phyloP scores from a whole-genome alignment of 306 rosid species.

The Medicago arabica region DNA sequence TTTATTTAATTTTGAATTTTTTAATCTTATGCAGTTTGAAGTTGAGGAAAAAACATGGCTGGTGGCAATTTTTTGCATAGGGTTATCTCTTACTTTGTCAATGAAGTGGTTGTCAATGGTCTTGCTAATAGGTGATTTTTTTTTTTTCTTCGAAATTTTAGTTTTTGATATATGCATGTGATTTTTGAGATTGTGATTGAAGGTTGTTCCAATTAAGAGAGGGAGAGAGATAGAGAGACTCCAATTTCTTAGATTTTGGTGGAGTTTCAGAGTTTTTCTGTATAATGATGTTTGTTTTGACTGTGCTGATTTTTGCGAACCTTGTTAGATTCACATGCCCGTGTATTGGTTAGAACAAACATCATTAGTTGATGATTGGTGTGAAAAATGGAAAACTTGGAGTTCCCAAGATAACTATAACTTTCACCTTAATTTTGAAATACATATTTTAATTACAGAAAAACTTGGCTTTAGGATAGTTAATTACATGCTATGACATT shows the following conservation, averaged over 20 bases:
- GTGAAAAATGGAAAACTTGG: not conserved
- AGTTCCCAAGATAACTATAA: not conserved
- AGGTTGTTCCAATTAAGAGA: slow-evolving; percentile 21
- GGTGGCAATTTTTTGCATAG: slow-evolving; percentile 57
- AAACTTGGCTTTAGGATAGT: not conserved
- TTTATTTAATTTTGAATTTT: not conserved
- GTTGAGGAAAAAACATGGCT: slow-evolving; percentile 48
- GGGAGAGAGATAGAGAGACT: not conserved
- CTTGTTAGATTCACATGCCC: not conserved
- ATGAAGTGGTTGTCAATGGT: slow-evolving; percentile 55
- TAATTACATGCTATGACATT: not conserved
- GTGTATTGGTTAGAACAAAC: not conserved
- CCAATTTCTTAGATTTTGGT: not conserved
- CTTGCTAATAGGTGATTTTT: slow-evolving; percentile 57
- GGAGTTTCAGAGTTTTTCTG: slow-evolving; percentile 34
- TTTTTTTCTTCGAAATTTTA: not conserved
- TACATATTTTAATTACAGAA: not conserved
- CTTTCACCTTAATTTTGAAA: not conserved
- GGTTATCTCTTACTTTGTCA: slow-evolving; percentile 51
- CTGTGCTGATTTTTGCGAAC: not conserved
- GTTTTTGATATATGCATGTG: not conserved
- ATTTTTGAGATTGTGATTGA: slow-evolving; percentile 5
- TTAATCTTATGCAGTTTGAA: slow-evolving; percentile 42
- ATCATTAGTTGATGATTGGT: not conserved
- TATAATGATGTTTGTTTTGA: not conserved